Conservation (phyloP, 148 eudicot species). For the Rhododendron kiyosumense region DNA sequence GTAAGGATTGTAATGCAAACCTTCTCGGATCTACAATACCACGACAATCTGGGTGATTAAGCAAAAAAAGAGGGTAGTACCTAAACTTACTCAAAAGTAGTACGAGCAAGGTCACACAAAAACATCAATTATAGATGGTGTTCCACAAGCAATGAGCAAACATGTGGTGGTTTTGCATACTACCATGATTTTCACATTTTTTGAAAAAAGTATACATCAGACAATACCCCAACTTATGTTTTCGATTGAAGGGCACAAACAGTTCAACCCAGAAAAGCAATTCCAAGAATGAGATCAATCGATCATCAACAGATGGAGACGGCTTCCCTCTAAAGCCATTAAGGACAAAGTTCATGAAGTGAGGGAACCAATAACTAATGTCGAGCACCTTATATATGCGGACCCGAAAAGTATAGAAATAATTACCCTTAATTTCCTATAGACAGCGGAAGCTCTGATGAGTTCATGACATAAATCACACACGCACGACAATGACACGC, state of each 20-base stretch:
- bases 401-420: background rate
- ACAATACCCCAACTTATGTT: background rate
- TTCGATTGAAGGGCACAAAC: background rate
- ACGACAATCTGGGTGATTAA: slow-evolving; percentile 2
- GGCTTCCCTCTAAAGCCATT: background rate
- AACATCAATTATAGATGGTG: background rate
- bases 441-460: background rate
- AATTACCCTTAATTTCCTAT: background rate
- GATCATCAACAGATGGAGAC: background rate
- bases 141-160: background rate
- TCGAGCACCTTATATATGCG: background rate
- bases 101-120: background rate
- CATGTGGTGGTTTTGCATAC: background rate
- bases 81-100: background rate
- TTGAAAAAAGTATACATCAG: background rate
- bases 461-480: background rate
- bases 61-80: background rate
- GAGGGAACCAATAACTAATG: background rate
- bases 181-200: background rate
- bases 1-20: slow-evolving; percentile 92
- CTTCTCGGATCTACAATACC: slow-evolving; percentile 68
- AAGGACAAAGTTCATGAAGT: background rate
- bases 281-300: background rate
- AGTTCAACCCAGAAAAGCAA: background rate
- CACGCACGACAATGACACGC: background rate